Percentiles rank a stretch among this genome's conserved stretches.
These are phyloP conservation scores for Datura wrightii DNA, from an alignment of 257 asterid species.

Conservation along the genomic window DNA sequence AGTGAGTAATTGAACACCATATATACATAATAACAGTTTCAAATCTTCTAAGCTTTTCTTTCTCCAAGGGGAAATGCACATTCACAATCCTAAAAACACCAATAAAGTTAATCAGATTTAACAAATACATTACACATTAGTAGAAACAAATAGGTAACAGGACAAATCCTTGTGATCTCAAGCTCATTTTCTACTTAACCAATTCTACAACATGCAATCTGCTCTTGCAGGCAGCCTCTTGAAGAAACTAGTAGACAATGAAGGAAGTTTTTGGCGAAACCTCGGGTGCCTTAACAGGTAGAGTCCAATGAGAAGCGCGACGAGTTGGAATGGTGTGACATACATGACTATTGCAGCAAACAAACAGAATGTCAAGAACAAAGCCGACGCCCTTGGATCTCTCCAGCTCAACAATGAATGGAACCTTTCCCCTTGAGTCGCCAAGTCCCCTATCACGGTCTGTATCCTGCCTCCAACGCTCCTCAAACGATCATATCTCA, in stretches of 20 bases:
- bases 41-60: too few relatives aligned
- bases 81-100: too few relatives aligned
- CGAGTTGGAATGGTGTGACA: slow-evolving; percentile 66
- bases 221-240: slow-evolving; percentile 80
- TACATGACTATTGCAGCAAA: slow-evolving; percentile 62
- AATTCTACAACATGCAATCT: slow-evolving; percentile 67
- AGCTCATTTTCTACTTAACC: background rate
- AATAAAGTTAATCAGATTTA: background rate
- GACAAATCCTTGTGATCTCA: background rate
- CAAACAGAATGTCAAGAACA: slow-evolving; percentile 65
- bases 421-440: slow-evolving; percentile 82
- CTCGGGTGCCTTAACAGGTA: slow-evolving; percentile 75
- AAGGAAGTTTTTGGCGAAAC: slow-evolving; percentile 67
- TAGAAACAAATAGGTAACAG: background rate
- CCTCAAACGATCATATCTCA: slow-evolving; percentile 79
- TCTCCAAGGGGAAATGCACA: too few relatives aligned
- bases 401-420: slow-evolving; percentile 72
- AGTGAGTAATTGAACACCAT: too few relatives aligned
- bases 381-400: slow-evolving; percentile 81
- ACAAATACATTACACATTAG: background rate
- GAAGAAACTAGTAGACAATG: slow-evolving; percentile 65
- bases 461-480: slow-evolving; percentile 83
- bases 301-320: slow-evolving; percentile 50
- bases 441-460: slow-evolving; percentile 74
- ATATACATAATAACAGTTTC: too few relatives aligned